Evolutionary conservation across 2,329 filamentous ascomycete genomes (phyloP).

Genomic region (Fusarium brachygibbosum): DNA sequence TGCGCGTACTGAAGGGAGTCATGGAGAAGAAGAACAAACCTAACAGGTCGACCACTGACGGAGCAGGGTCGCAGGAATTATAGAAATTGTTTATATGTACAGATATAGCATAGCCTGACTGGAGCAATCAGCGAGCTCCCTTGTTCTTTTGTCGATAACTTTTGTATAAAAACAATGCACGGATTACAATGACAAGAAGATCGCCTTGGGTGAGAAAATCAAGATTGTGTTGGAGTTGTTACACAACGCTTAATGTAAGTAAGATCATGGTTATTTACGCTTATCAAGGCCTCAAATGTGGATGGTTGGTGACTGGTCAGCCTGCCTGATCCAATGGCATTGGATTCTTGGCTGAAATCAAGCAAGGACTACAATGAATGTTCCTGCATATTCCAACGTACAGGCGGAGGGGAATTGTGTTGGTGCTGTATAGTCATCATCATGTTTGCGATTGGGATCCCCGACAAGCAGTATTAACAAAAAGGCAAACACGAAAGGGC

Average conservation of each 20-base stretch:
- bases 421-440: neutral
- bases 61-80: constrained; percentile 35
- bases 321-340: too few species aligned
- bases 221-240: neutral
- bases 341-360: constrained; percentile 10
- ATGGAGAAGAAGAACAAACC: constrained; percentile 63
- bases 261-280: neutral
- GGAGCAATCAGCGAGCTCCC: constrained; percentile 43
- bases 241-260: neutral
- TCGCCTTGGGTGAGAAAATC: neutral
- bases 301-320: constrained; percentile 16
- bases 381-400: constrained; percentile 25
- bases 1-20: constrained; percentile 81
- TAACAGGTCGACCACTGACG: constrained; percentile 22
- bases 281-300: neutral
- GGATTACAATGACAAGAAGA: neutral
- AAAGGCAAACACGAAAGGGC: neutral
- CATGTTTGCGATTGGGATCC: neutral
- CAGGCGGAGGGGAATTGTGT: neutral
- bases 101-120: constrained; percentile 38
- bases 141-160: constrained; percentile 47
- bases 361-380: constrained; percentile 11
- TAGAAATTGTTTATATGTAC: constrained; percentile 45
- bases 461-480: too few species aligned
- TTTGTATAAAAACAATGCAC: constrained; percentile 6